Conservation (phyloP, 2,329 filamentous ascomycete species). For the Colletotrichum shisoi region DNA sequence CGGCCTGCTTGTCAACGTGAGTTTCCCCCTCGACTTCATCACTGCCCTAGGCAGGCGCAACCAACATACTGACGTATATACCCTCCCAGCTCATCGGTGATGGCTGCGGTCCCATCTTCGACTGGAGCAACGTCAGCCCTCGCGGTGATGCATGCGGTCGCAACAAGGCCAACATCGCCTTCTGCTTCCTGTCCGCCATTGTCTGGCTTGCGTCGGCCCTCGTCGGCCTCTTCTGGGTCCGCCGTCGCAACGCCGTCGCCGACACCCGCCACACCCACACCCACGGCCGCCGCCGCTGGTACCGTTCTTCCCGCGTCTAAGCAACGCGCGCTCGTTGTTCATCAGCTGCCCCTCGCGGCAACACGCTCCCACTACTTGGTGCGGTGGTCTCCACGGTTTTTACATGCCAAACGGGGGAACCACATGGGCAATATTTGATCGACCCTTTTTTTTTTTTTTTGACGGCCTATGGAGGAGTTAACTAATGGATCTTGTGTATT, state of each 20-base stretch:
- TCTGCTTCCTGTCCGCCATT: constrained; percentile 74
- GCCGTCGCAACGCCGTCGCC: constrained; percentile 48
- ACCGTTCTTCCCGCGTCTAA: constrained; percentile 55
- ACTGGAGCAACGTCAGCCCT: constrained; percentile 65
- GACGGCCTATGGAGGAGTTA: not conserved
- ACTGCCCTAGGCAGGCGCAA: too few species aligned
- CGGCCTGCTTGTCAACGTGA: constrained; percentile 69
- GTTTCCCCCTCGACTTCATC: constrained; percentile 43
- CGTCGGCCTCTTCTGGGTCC: constrained; percentile 64
- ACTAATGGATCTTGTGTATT: not conserved
- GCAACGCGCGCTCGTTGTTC: not conserved
- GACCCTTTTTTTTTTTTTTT: not conserved
- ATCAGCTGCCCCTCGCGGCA: not conserved
- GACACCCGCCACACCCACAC: constrained; percentile 42
- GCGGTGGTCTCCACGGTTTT: not conserved
- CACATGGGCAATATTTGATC: not conserved
- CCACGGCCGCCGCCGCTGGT: constrained; percentile 53
- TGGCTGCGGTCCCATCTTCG: constrained; percentile 64
- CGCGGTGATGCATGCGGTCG: constrained; percentile 65
- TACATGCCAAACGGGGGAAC: not conserved
- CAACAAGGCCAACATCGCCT: constrained; percentile 76
- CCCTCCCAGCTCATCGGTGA: constrained; percentile 52
- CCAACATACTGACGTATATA: not conserved
- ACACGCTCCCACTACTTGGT: not conserved
- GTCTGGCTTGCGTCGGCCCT: constrained; percentile 73